phyloP scores from a whole-genome alignment of 805 yeast genomes.

The Zygosaccharomyces pseudorouxii region DNA sequence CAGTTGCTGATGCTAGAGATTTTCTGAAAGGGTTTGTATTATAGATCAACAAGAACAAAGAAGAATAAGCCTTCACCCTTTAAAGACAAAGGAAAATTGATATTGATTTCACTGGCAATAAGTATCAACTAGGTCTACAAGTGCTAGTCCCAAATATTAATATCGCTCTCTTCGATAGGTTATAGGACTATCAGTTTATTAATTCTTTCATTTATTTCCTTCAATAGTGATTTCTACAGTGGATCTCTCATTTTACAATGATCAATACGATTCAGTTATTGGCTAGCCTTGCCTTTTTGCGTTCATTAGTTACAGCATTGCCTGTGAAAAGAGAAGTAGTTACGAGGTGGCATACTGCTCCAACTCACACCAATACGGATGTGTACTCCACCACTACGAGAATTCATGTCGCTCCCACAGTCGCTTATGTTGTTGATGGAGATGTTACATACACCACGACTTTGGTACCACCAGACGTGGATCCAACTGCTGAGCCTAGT shows the following conservation, averaged over 20 bases:
- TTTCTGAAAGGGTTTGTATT: background rate
- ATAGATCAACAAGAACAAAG: background rate
- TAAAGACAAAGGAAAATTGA: background rate
- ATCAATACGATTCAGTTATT: conserved; percentile 1
- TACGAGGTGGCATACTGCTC: conserved; percentile 55
- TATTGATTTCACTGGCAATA: background rate
- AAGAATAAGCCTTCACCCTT: background rate
- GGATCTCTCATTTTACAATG: conserved; percentile 3
- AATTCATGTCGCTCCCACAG: conserved; percentile 40
- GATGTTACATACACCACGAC: conserved; percentile 39
- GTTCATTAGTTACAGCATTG: conserved; percentile 19
- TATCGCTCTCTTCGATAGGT: background rate
- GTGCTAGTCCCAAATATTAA: conserved; percentile 1
- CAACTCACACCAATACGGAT: conserved; percentile 43
- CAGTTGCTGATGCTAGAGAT: background rate
- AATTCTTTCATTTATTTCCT: background rate
- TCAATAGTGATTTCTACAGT: background rate
- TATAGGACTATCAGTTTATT: background rate
- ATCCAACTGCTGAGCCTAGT: conserved; percentile 32
- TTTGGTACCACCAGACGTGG: conserved; percentile 33
- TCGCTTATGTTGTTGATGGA: conserved; percentile 37
- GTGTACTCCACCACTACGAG: conserved; percentile 40
- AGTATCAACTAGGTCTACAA: conserved; percentile 1
- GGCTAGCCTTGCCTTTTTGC: conserved; percentile 9
- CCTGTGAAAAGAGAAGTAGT: conserved; percentile 39